Evolutionary conservation across 805 yeast species (phyloP).

Genomic region (Yueomyces sp.): DNA sequence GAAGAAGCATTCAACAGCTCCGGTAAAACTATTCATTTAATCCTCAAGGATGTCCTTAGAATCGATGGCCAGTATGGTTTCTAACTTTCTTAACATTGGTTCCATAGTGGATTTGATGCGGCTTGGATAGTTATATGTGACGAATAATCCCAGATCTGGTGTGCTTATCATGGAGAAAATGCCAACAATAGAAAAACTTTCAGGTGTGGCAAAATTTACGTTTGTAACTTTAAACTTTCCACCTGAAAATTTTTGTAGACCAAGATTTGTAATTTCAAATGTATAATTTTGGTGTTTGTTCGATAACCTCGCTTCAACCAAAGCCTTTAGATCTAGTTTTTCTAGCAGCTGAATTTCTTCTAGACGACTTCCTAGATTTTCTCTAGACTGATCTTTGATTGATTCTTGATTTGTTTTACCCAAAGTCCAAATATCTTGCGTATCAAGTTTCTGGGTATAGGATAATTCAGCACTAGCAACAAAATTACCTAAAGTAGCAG

Average conservation of each 20-base stretch:
- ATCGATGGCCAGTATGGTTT: not conserved
- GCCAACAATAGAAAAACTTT: not conserved
- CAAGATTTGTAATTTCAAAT: constrained; percentile 19
- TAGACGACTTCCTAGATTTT: not conserved
- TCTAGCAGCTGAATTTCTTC: constrained; percentile 12
- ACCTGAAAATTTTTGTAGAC: constrained; percentile 9
- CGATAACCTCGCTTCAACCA: constrained; percentile 7
- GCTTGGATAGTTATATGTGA: not conserved
- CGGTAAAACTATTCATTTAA: too few relatives aligned
- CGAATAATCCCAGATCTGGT: not conserved
- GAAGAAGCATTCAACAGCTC: too few relatives aligned
- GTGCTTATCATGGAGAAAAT: not conserved
- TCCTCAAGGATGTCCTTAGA: too few relatives aligned
- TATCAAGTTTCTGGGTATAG: constrained; percentile 1
- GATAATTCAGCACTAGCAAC: constrained; percentile 3
- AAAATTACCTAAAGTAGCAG: constrained; percentile 8
- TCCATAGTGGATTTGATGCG: not conserved
- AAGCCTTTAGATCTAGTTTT: constrained; percentile 6
- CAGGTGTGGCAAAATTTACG: not conserved
- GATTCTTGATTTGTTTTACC: not conserved
- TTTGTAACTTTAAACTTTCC: not conserved
- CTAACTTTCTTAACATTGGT: not conserved
- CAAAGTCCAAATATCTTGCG: not conserved
- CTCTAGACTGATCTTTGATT: not conserved
- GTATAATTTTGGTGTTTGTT: constrained; percentile 11